Conservation (phyloP, 1,284 basidiomycete genomes). For the Caloboletus inedulis region DNA sequence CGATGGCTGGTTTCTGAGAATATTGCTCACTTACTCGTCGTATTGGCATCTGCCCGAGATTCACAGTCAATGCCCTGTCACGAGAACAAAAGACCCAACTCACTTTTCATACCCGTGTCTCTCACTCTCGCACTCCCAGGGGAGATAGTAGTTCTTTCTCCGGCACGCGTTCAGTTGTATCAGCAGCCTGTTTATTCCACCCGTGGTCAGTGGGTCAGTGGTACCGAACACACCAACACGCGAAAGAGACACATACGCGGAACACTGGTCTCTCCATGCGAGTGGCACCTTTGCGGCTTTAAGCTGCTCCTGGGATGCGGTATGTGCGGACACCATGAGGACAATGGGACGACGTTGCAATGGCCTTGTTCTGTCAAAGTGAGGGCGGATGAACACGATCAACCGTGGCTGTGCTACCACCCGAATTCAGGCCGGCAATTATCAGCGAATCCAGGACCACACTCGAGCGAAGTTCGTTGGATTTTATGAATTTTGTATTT, state of each 20-base stretch:
- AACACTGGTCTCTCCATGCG: constrained; percentile 88
- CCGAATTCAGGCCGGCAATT: neutral
- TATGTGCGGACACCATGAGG: constrained; percentile 65
- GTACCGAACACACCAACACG: neutral
- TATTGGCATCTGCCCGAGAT: constrained; percentile 72
- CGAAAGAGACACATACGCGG: constrained; percentile 61
- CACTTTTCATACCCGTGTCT: constrained; percentile 74
- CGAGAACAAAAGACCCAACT: constrained; percentile 24
- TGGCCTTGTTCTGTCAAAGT: neutral
- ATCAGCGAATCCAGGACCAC: neutral
- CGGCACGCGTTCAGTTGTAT: constrained; percentile 85
- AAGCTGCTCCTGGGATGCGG: constrained; percentile 82
- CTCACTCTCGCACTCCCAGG: constrained; percentile 84
- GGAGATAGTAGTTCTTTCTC: constrained; percentile 66
- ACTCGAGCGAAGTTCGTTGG: neutral
- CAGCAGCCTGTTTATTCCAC: constrained; percentile 54
- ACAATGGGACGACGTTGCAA: constrained; percentile 8
- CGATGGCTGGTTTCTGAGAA: neutral
- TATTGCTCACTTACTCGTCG: constrained; percentile 73
- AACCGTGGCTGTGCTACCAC: constrained; percentile 22
- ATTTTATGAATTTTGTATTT: constrained; percentile 11
- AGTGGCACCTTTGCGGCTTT: constrained; percentile 76
- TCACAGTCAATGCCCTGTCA: constrained; percentile 6
- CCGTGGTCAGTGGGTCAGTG: neutral
- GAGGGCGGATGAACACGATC: constrained; percentile 18